These are phyloP conservation scores for Azolla pinnata DNA, from an alignment of 75 land plant genomes.

Conservation along the genomic window DNA sequence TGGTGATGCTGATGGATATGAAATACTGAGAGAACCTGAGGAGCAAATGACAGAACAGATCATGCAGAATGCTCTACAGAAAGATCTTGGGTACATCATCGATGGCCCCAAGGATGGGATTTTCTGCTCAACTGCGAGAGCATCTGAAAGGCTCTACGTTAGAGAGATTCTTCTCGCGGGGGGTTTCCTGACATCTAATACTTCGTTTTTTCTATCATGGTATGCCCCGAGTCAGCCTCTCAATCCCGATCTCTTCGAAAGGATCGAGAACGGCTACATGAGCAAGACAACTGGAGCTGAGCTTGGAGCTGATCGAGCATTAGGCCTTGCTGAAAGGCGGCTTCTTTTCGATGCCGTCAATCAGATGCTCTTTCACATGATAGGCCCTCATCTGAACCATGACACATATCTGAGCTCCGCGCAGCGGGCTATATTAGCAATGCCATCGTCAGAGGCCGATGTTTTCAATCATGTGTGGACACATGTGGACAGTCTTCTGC, in stretches of 20 bases:
- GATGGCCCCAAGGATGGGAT: no score
- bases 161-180: constrained; percentile 43
- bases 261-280: constrained; percentile 26
- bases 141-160: constrained; percentile 29
- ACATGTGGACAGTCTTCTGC: constrained; percentile 19
- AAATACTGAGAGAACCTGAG: no score
- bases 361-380: constrained; percentile 44
- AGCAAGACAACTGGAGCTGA: constrained; percentile 11
- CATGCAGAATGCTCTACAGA: no score
- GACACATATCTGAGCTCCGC: no score
- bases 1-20: constrained; percentile 14
- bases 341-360: constrained; percentile 63
- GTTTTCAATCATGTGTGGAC: constrained; percentile 30
- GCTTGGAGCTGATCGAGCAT: constrained; percentile 14
- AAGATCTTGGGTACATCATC: no score
- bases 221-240: constrained; percentile 34
- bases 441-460: no score
- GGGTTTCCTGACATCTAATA: constrained; percentile 20
- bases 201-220: constrained; percentile 10
- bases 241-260: constrained; percentile 39
- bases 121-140: no score
- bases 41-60: no score
- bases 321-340: constrained; percentile 16
- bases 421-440: no score
- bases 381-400: constrained; percentile 24